Evolutionary conservation across 1,284 basidiomycete species (phyloP).

Genomic region (Ustilago lituana): DNA sequence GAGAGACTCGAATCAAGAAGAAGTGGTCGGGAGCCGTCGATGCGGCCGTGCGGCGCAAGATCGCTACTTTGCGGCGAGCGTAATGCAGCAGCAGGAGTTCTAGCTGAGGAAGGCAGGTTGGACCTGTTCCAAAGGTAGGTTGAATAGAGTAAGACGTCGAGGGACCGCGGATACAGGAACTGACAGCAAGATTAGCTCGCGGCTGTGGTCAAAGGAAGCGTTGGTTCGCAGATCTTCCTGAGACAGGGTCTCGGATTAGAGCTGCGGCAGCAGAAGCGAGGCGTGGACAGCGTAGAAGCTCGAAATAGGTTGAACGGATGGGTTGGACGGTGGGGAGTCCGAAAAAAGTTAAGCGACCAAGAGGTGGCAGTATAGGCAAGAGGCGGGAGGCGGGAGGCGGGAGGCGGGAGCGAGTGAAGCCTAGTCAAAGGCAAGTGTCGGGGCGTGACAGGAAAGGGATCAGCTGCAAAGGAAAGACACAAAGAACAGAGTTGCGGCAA

Average conservation of each 20-base stretch:
- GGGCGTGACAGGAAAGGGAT: constrained; percentile 1
- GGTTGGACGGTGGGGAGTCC: too few relatives aligned
- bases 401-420: background rate
- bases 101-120: background rate
- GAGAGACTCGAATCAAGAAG: background rate
- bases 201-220: background rate
- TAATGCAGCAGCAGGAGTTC: background rate
- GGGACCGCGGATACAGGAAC: background rate
- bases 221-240: constrained; percentile 11
- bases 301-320: too few relatives aligned
- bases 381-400: background rate
- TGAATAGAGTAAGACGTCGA: background rate
- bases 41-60: constrained; percentile 4
- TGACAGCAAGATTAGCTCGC: background rate
- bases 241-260: constrained; percentile 33
- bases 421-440: too few relatives aligned
- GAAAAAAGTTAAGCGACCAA: too few relatives aligned
- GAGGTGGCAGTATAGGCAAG: background rate
- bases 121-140: constrained; percentile 25
- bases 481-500: constrained; percentile 15
- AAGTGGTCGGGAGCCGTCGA: background rate
- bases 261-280: constrained; percentile 40
- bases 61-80: background rate
- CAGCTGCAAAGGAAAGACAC: constrained; percentile 26
- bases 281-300: constrained; percentile 23